Percentiles rank a stretch among this genome's conserved stretches.
phyloP scores from a whole-genome alignment of 2,329 filamentous ascomycete genomes.

The Ceratocystis albifundus region DNA sequence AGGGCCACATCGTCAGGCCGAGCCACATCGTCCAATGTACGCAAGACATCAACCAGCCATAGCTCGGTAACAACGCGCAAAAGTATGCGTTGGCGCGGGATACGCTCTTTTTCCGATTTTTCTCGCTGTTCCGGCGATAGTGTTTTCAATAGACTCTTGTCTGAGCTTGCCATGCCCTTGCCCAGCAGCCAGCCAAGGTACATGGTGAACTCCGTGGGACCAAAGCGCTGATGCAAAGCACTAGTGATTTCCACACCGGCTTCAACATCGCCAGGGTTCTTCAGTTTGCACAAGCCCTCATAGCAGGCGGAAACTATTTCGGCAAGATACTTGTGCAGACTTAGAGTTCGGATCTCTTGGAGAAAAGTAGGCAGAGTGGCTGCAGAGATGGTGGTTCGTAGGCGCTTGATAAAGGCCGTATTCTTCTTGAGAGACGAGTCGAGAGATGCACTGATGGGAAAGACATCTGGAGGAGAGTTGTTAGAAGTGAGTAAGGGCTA shows the following conservation, averaged over 20 bases:
- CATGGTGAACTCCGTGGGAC: constrained; percentile 77
- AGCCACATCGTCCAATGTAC: constrained; percentile 60
- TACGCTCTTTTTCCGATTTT: constrained; percentile 87
- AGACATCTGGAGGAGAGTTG: constrained; percentile 49
- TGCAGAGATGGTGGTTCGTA: constrained; percentile 77
- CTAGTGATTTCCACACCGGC: constrained; percentile 87
- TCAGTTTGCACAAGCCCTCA: constrained; percentile 84
- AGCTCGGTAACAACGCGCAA: constrained; percentile 86
- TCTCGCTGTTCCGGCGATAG: constrained; percentile 73
- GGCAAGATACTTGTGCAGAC: constrained; percentile 90
- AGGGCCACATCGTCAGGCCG: constrained; percentile 53
- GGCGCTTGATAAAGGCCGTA: constrained; percentile 91
- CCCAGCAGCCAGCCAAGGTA: constrained; percentile 87
- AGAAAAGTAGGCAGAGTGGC: constrained; percentile 73
- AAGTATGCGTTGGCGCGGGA: constrained; percentile 73
- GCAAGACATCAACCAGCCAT: constrained; percentile 82
- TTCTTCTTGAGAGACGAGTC: constrained; percentile 97
- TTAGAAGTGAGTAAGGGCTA: constrained; percentile 23
- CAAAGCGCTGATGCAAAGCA: constrained; percentile 91
- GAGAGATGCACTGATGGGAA: constrained; percentile 64
- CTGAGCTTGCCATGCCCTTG: constrained; percentile 79
- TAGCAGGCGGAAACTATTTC: constrained; percentile 95
- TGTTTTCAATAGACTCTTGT: constrained; percentile 69
- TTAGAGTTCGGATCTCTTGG: constrained; percentile 79
- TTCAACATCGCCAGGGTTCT: constrained; percentile 81